These are phyloP conservation scores for Lactuca sativa DNA, from an alignment of 129 eudicot species.

Conservation along the genomic window DNA sequence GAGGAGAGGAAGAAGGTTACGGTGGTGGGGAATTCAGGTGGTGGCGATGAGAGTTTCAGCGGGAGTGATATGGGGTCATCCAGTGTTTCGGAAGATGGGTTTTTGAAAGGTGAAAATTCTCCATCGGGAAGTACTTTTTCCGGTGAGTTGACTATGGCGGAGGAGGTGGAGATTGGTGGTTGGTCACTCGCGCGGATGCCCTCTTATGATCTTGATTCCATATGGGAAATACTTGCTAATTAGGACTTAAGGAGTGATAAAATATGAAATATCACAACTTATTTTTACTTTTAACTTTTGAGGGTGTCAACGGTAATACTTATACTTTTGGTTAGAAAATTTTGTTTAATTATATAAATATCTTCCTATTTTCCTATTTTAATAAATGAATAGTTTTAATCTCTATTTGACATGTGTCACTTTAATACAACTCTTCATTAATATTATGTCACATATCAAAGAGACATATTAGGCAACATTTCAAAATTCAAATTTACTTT, in stretches of 20 bases:
- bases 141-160: constrained; percentile 23
- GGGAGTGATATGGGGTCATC: constrained; percentile 34
- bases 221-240: constrained; percentile 78
- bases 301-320: not conserved
- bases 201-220: constrained; percentile 71
- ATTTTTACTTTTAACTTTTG: constrained; percentile 26
- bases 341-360: not conserved
- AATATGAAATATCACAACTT: not conserved
- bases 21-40: not conserved
- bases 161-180: constrained; percentile 41
- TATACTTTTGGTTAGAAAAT: not conserved
- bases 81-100: constrained; percentile 59
- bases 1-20: constrained; percentile 15
- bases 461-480: no score
- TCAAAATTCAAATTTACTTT: no score
- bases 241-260: constrained; percentile 23
- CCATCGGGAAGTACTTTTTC: constrained; percentile 32
- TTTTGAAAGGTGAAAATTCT: constrained; percentile 46
- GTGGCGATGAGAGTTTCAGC: constrained; percentile 20
- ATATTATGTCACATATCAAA: no score
- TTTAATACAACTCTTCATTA: no score
- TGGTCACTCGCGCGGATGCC: constrained; percentile 69
- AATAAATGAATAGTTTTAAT: no score
- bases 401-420: no score
- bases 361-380: no score